Evolutionary conservation across 139 green algal genomes (phyloP), one percentile per base, ranked within the genome.

Genomic region (Closterium sp.): DNA sequence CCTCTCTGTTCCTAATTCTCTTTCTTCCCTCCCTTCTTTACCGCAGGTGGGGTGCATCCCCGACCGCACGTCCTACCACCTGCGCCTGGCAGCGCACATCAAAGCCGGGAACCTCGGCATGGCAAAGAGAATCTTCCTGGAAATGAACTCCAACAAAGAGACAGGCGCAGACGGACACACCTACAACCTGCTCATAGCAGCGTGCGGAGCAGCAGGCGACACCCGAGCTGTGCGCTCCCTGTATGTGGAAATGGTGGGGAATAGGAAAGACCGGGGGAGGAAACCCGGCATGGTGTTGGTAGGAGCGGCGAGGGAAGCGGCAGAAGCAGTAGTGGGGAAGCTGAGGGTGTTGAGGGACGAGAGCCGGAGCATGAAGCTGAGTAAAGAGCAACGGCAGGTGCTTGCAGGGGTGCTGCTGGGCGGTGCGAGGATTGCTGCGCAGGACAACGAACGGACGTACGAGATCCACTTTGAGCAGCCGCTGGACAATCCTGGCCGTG

Each of bases 361-460:
- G 69, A 91, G n/a, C 2, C 6, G 30, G 30, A 34, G 38, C 25
- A 83, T 89, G 89, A 91, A 91, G 69, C 69, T 91, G 89, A 55
- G 31, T n/a, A 89, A 43, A 34, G 25, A 91, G 64, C 89, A 91
- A 28, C 34, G 89, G 25, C 43, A 91, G 69, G 28, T 43, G 64
- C 9, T 91, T 21, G 38, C 89, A 31, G 89, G 89, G 36, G 69
- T 89, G 64, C 69, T 91, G 23, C 84, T 91, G 89, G 89, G 89
- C 28, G 89, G 89, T 0, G 89, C 36, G 19, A 4, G 89, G 28
- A 43, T 91, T 21, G 89, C 35, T 4, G 7, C 89, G 25, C 76
- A 34, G 23, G 89, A 91, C 30, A 43, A 43, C 84, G 87, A 91
- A 31, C 87, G 87, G 23, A 91, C 87, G 87, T 91, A 91, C 21